phyloP scores from a whole-genome alignment of 805 yeast species.

The Candida qinlingensis region DNA sequence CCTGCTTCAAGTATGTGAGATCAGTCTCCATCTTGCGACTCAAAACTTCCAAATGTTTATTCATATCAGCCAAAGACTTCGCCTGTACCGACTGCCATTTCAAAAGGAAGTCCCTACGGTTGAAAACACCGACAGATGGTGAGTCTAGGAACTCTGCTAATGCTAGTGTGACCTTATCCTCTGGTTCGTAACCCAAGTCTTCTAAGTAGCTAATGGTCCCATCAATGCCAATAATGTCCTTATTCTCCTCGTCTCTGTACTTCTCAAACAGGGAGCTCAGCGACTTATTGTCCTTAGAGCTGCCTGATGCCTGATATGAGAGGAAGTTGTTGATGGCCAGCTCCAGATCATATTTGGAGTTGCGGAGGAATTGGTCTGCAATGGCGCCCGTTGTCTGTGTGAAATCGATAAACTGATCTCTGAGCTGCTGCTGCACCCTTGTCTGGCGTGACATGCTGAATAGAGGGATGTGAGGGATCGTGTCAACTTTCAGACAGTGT shows the following conservation, averaged over 20 bases:
- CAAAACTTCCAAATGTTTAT: constrained; percentile 29
- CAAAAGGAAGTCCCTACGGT: constrained; percentile 40
- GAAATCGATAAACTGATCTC: constrained; percentile 26
- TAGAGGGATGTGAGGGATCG: not conserved
- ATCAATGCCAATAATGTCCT: constrained; percentile 56
- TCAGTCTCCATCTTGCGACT: constrained; percentile 31
- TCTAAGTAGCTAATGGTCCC: constrained; percentile 68
- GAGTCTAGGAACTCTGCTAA: constrained; percentile 65
- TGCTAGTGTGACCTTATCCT: constrained; percentile 65
- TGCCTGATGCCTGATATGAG: constrained; percentile 16
- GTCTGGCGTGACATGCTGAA: constrained; percentile 18
- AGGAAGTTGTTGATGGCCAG: constrained; percentile 25
- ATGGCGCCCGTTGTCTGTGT: constrained; percentile 20
- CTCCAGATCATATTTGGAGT: constrained; percentile 22
- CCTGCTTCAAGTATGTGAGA: constrained; percentile 40
- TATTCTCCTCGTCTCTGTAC: constrained; percentile 16
- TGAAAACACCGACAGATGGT: constrained; percentile 61
- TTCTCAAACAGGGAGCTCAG: constrained; percentile 16
- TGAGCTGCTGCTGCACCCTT: constrained; percentile 19
- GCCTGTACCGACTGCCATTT: constrained; percentile 45
- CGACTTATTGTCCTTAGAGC: constrained; percentile 12
- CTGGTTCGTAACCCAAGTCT: constrained; percentile 68
- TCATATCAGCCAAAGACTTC: constrained; percentile 44
- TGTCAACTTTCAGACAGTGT: not conserved
- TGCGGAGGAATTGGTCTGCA: constrained; percentile 20